Evolutionary conservation across 257 asterid species (phyloP).

Genomic region (Paraleonurus japonicus): DNA sequence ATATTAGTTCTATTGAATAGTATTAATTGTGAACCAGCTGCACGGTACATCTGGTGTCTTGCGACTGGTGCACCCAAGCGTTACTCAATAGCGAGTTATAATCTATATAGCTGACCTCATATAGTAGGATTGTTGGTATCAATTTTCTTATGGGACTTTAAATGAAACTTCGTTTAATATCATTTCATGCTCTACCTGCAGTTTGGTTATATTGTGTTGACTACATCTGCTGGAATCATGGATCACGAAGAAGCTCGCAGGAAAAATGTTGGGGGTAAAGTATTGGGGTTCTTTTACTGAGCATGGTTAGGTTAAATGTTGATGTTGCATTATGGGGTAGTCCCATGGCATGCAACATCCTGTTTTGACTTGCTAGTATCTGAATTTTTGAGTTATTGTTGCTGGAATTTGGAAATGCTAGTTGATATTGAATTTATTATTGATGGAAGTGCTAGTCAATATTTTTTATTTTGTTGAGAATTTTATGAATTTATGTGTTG

Average conservation of each 20-base stretch:
- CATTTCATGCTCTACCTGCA: not conserved
- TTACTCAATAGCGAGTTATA: too few species aligned
- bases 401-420: not conserved
- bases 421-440: not conserved
- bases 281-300: constrained; percentile 35
- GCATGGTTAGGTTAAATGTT: not conserved
- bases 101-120: too few species aligned
- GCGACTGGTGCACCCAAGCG: too few species aligned
- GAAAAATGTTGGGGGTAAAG: constrained; percentile 34
- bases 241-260: constrained; percentile 39
- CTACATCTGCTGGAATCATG: constrained; percentile 38
- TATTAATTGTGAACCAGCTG: too few species aligned
- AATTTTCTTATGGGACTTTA: not conserved
- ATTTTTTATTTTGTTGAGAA: not conserved
- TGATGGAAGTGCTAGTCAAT: not conserved
- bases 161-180: not conserved
- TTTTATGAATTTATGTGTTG: not conserved
- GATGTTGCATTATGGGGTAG: not conserved
- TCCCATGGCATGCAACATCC: not conserved
- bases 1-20: too few species aligned
- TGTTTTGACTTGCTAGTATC: not conserved
- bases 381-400: not conserved
- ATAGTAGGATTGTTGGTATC: not conserved
- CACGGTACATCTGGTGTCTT: too few species aligned
- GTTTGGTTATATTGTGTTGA: constrained; percentile 33